Evolutionary conservation across 306 rosid species (phyloP).

Genomic region (Cucurbita moschata): DNA sequence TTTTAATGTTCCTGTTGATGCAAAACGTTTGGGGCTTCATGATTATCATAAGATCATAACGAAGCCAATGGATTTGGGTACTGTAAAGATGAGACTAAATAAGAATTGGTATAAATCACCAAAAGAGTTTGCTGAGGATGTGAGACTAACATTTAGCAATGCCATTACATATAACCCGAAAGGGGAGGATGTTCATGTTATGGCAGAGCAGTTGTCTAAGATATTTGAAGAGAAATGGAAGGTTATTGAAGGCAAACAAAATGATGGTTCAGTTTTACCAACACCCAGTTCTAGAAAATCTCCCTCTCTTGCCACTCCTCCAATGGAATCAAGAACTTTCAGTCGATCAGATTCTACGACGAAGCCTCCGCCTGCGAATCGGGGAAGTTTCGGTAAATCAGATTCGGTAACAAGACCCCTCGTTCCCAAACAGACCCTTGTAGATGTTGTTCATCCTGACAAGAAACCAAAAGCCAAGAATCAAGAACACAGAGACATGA

Average conservation of each 20-base stretch:
- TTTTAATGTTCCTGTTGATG: conserved; percentile 80
- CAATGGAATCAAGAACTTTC: conserved; percentile 29
- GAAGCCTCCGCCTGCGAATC: conserved; percentile 21
- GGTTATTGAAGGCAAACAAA: conserved; percentile 37
- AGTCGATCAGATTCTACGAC: conserved; percentile 47
- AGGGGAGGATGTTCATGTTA: conserved; percentile 77
- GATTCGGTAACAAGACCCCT: conserved; percentile 34
- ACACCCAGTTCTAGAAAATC: conserved; percentile 33
- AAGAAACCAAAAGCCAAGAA: conserved; percentile 81
- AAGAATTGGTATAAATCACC: conserved; percentile 75
- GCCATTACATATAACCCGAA: conserved; percentile 79
- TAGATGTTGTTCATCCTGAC: conserved; percentile 30
- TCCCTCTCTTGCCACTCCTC: conserved; percentile 10
- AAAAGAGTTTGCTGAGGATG: conserved; percentile 73
- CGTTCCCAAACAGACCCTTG: conserved; percentile 16
- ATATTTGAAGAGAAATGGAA: conserved; percentile 69
- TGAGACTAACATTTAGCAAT: conserved; percentile 76
- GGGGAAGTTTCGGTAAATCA: conserved; percentile 36
- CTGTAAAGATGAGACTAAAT: conserved; percentile 53
- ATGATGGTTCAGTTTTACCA: conserved; percentile 21
- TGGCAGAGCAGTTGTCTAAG: conserved; percentile 71
- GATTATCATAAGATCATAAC: conserved; percentile 58
- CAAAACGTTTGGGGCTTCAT: conserved; percentile 55
- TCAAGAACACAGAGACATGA: conserved; percentile 70
- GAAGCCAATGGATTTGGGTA: conserved; percentile 88